Base-by-base conservation (phyloP, 2,329 filamentous ascomycete species). In the Pseudogymnoascus destructans region DNA sequence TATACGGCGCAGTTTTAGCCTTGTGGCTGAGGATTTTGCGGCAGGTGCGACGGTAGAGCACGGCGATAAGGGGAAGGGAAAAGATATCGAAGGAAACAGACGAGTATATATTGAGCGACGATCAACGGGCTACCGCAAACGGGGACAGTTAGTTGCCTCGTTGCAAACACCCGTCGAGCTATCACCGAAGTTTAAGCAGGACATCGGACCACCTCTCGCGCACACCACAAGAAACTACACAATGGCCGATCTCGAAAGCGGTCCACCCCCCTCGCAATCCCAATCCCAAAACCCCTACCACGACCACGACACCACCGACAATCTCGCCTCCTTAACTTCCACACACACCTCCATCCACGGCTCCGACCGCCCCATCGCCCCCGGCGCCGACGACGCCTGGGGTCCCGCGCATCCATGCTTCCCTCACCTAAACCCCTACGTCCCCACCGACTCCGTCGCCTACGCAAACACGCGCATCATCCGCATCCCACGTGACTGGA, bases 361-460 rank as follows among this genome's bases (percentile, higher is more conserved):
- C 42, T 64, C 62, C 2, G 66, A 69, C 36, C 66, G 66, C 10
- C 68, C 76, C 30, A 79, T 84, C 54, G 71, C 67, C 11, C 79
- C 84, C 55, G 78, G 80, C 19, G 84, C 82, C 25, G 77, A 84
- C 57, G 86, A 87, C 62, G 82, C 89, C 71, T 98, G 93, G 93
- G 92, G 93, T 0, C 90, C 91, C 11, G 83, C 86, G 38, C 93
- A 98, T 70, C 92, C 93, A 3, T 98, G 93, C 71, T 97, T 85
- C 69, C 93, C 93, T 55, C 93, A 97, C 68, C 75, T 89, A 36
- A 97, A 97, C 68, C 87, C 91, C 0, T 91, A 98, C 70, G 92
- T 96, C 5, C 84, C 91, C 0, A 69, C 87, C 9, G 77, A 84
- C 59, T 95, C 89, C 6, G 77, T 80, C 11, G 82, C 95, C 63